These are phyloP conservation scores for Hemisphaericaspora lyxosophila DNA, from an alignment of 1,139 yeast species.

Conservation along the genomic window DNA sequence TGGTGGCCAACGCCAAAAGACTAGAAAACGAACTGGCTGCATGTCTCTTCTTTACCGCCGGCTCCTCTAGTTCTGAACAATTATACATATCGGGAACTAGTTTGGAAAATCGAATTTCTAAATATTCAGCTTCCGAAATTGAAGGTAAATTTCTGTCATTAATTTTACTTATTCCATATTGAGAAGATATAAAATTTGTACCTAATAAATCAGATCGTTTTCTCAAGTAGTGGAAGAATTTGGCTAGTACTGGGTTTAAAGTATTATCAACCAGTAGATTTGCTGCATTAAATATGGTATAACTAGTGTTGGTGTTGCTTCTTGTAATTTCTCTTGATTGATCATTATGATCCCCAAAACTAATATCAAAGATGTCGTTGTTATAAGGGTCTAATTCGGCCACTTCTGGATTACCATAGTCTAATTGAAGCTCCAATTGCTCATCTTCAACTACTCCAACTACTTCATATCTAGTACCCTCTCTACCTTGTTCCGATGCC, in stretches of 20 bases:
- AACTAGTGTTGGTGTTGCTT: background rate
- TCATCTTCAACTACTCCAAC: background rate
- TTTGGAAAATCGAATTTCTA: slow-evolving; percentile 14
- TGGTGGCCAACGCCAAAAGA: slow-evolving; percentile 37
- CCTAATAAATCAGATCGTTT: slow-evolving; percentile 5
- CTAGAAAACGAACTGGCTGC: slow-evolving; percentile 43
- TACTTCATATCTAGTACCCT: background rate
- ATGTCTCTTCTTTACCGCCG: slow-evolving; percentile 20
- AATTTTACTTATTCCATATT: slow-evolving; percentile 3
- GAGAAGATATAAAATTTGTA: slow-evolving; percentile 1
- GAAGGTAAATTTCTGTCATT: slow-evolving; percentile 6
- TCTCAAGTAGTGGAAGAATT: slow-evolving; percentile 8
- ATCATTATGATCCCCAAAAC: slow-evolving; percentile 3
- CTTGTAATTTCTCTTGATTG: background rate
- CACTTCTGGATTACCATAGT: background rate
- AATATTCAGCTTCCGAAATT: slow-evolving; percentile 6
- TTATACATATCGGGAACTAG: slow-evolving; percentile 19
- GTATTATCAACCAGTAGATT: background rate
- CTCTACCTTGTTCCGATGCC: slow-evolving; percentile 12
- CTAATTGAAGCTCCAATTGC: background rate
- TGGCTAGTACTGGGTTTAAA: slow-evolving; percentile 5
- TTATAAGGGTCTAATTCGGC: background rate
- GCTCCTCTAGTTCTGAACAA: slow-evolving; percentile 12
- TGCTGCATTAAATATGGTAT: background rate
- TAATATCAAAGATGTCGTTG: slow-evolving; percentile 7